A percentile compares a stretch with the other conserved stretches of the same genome.
Evolutionary conservation across 1,284 basidiomycete genomes (phyloP).

Genomic region (Puccinia triticina): DNA sequence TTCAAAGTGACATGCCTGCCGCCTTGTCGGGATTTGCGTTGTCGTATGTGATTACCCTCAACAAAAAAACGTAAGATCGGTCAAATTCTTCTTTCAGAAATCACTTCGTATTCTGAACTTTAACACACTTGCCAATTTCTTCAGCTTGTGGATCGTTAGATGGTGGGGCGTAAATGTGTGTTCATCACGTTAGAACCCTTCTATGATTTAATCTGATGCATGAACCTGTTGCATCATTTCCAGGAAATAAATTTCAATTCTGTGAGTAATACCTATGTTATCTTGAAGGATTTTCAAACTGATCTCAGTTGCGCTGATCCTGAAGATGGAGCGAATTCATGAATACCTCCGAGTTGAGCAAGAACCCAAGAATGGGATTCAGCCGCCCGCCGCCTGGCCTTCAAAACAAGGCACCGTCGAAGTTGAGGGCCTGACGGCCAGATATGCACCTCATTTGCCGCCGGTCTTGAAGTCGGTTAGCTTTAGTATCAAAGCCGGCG

Average conservation of each 20-base stretch:
- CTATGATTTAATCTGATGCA: constrained; percentile 58
- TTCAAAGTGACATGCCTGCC: constrained; percentile 34
- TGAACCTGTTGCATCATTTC: not conserved
- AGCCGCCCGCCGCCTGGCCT: constrained; percentile 60
- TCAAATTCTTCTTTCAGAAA: constrained; percentile 55
- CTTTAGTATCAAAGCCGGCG: constrained; percentile 58
- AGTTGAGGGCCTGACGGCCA: constrained; percentile 58
- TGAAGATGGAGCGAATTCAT: constrained; percentile 56
- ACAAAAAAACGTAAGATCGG: constrained; percentile 58
- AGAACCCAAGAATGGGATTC: constrained; percentile 55
- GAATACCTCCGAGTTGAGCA: constrained; percentile 58
- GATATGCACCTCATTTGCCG: constrained; percentile 59
- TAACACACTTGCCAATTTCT: not conserved
- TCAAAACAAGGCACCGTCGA: constrained; percentile 56
- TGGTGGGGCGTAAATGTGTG: constrained; percentile 47
- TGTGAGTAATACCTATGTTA: not conserved
- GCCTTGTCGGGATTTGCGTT: constrained; percentile 56
- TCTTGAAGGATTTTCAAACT: not conserved
- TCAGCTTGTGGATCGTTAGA: constrained; percentile 58
- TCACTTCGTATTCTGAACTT: constrained; percentile 11
- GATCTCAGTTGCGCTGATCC: not conserved
- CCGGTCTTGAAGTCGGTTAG: constrained; percentile 57
- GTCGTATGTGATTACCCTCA: constrained; percentile 54
- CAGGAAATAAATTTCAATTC: constrained; percentile 40
- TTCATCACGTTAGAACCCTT: constrained; percentile 56